Evolutionary conservation across 2,329 filamentous ascomycete species (phyloP).

Genomic region (Leptographium procerum): DNA sequence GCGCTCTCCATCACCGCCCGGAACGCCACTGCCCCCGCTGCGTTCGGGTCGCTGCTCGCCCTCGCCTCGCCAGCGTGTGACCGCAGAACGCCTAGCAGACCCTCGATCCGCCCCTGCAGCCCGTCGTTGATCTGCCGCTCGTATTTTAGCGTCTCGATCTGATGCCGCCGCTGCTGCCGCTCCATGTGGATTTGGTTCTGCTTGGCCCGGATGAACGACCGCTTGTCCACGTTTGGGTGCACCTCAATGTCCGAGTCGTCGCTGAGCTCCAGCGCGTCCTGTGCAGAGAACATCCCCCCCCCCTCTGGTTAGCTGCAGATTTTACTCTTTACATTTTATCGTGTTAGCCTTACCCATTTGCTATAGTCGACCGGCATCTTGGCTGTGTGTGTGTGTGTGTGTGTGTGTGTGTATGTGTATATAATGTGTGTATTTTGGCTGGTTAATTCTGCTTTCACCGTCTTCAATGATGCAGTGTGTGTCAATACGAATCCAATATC

Average conservation of each 20-base stretch:
- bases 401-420: neutral
- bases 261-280: slow-evolving; percentile 89
- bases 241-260: slow-evolving; percentile 98
- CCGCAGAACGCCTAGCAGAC: slow-evolving; percentile 62
- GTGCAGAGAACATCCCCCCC: neutral
- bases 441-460: no score
- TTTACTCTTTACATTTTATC: no score
- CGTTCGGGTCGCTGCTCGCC: slow-evolving; percentile 33
- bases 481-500: no score
- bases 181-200: slow-evolving; percentile 95
- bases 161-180: slow-evolving; percentile 69
- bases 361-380: slow-evolving; percentile 44
- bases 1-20: slow-evolving; percentile 77
- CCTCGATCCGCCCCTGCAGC: slow-evolving; percentile 71
- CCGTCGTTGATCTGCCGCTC: slow-evolving; percentile 89
- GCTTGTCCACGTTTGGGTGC: slow-evolving; percentile 97
- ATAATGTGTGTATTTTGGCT: neutral
- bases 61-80: slow-evolving; percentile 59
- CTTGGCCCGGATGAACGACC: slow-evolving; percentile 96
- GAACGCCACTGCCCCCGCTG: slow-evolving; percentile 71
- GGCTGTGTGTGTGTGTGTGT: neutral
- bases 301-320: neutral
- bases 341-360: slow-evolving; percentile 43
- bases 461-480: no score
- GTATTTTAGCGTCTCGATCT: slow-evolving; percentile 87